These are phyloP conservation scores for Vaccinium macrocarpon DNA, from an alignment of 148 eudicot species.

Conservation along the genomic window DNA sequence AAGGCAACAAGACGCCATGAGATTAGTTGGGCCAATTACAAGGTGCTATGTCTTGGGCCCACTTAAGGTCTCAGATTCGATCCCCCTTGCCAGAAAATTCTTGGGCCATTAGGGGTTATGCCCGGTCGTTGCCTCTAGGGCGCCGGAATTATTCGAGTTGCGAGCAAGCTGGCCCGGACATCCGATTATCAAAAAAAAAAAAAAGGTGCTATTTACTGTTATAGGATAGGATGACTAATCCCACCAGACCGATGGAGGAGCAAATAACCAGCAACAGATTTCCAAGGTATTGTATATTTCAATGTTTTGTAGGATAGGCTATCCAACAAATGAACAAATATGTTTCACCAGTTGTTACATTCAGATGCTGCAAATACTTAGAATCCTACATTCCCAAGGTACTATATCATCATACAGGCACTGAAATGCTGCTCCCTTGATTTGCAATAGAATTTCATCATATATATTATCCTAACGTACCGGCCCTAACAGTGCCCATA, in stretches of 20 bases:
- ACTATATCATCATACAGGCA: background rate
- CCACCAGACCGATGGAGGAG: background rate
- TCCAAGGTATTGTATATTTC: background rate
- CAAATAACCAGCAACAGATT: background rate
- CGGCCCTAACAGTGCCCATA: background rate
- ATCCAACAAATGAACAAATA: background rate
- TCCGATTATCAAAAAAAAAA: too few species aligned
- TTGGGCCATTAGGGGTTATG: too few species aligned
- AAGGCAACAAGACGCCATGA: background rate
- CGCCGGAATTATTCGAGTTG: too few species aligned
- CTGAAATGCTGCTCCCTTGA: background rate
- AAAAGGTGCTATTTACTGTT: background rate
- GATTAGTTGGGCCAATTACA: background rate
- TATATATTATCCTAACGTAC: background rate
- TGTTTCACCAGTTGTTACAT: background rate
- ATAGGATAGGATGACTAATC: background rate
- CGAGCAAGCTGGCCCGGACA: too few species aligned
- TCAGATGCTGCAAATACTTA: background rate
- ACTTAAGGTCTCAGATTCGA: too few species aligned
- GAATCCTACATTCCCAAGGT: background rate
- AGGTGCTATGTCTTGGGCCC: too few species aligned
- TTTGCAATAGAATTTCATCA: too few species aligned
- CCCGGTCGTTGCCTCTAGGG: too few species aligned
- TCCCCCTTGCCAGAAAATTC: too few species aligned
- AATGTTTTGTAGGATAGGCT: background rate